Percentiles rank a stretch among this genome's conserved stretches.
Conservation (phyloP, 306 rosid species). For the Prunus mongolica region DNA sequence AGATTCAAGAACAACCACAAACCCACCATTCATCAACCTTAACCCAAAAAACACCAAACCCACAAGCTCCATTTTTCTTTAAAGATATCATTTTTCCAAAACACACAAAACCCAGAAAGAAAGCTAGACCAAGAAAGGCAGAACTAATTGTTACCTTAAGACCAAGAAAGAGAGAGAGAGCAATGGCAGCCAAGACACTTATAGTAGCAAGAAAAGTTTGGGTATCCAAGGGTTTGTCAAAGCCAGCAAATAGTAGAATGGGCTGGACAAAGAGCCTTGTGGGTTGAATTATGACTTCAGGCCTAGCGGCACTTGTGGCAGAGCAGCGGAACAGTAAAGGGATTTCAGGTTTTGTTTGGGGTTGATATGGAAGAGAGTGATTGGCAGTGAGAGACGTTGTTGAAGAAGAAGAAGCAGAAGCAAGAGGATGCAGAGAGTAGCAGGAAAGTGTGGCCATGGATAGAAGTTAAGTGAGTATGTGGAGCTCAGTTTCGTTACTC, state of each 20-base stretch:
- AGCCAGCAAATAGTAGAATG: conserved; percentile 48
- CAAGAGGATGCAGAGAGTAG: conserved; percentile 45
- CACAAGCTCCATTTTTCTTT: background rate
- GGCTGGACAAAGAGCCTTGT: conserved; percentile 48
- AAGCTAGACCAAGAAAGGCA: background rate
- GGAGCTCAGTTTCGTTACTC: conserved; percentile 21
- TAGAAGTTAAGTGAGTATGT: conserved; percentile 21
- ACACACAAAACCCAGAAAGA: conserved; percentile 7
- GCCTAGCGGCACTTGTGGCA: conserved; percentile 23
- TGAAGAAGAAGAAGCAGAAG: conserved; percentile 30
- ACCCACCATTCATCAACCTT: conserved; percentile 4
- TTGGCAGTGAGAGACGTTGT: conserved; percentile 30
- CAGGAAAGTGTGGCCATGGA: conserved; percentile 66
- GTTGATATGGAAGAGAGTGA: conserved; percentile 37
- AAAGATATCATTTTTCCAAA: background rate
- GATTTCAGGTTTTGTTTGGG: conserved; percentile 29
- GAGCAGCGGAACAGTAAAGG: conserved; percentile 24
- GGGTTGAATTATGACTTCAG: conserved; percentile 33
- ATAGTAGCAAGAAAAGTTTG: conserved; percentile 76
- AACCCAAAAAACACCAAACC: background rate
- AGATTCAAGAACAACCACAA: background rate
- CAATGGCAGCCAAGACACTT: conserved; percentile 83
- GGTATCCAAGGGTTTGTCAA: conserved; percentile 53
- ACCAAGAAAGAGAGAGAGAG: conserved; percentile 88
- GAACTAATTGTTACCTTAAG: conserved; percentile 51